phyloP scores from a whole-genome alignment of 306 rosid genomes.

The Pterocarpus santalinus region DNA sequence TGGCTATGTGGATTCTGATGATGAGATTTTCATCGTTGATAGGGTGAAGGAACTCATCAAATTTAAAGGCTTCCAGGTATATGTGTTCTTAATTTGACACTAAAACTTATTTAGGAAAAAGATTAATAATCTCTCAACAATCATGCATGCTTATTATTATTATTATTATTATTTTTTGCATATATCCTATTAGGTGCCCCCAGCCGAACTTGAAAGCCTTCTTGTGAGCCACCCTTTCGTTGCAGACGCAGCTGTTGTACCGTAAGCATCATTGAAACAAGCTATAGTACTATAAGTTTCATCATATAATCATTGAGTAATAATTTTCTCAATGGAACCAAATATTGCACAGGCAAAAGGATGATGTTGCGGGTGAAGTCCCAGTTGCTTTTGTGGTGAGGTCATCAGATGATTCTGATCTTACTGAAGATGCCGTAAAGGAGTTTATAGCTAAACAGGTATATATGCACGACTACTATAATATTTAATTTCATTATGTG shows the following conservation, averaged over 20 bases:
- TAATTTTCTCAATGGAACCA: neutral
- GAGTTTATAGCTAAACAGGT: constrained; percentile 79
- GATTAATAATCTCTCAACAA: neutral
- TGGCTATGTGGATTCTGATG: constrained; percentile 68
- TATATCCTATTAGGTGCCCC: constrained; percentile 63
- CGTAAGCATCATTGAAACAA: constrained; percentile 57
- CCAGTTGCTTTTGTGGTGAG: constrained; percentile 81
- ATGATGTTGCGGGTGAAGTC: constrained; percentile 78
- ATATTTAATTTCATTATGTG: neutral
- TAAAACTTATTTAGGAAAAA: neutral
- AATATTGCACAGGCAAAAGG: constrained; percentile 59
- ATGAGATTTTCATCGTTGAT: constrained; percentile 71
- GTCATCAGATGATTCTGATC: constrained; percentile 23
- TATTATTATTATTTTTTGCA: no score
- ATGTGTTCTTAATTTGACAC: neutral
- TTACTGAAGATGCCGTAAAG: constrained; percentile 65
- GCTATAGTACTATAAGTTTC: neutral
- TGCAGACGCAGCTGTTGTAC: constrained; percentile 83
- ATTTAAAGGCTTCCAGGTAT: constrained; percentile 82
- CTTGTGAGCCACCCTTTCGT: constrained; percentile 73
- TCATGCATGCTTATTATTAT: no score
- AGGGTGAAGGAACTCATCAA: constrained; percentile 79
- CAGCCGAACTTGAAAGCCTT: constrained; percentile 77
- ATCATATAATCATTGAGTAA: neutral
- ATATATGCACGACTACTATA: neutral